Base-by-base conservation (phyloP, 495 filamentous ascomycete genomes). In the Podospora pseudocomata region DNA sequence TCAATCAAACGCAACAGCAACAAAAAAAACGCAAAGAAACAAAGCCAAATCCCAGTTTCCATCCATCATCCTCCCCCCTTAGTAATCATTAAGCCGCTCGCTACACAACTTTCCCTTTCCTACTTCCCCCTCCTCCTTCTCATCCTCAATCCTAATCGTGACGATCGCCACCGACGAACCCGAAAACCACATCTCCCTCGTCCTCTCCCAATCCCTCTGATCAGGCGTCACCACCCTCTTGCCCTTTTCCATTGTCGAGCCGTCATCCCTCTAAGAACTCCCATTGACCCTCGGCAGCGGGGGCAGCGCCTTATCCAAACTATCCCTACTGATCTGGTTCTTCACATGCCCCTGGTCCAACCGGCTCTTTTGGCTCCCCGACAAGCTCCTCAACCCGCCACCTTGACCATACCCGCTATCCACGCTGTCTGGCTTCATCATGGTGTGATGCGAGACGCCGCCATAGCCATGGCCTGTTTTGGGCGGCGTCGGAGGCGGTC, bases 251-350 rank as follows among this genome's bases (percentile, higher is more conserved):
- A 9, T 55, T 57, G 49, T 44, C 15, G 15, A 28, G 15, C 23
- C 23, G 23, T 65, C 54, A 26, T 68, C 74, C 58, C 63, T 49
- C 73, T 78, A 77, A 57, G 69, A 72, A 34, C 69, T 64, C 34
- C 58, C 57, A 27, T 68, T 65, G 4, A 64, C 9, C 28, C 66
- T 77, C 7, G 87, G 86, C 16, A 86, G 71, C 6, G 86, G 82
- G 13, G 87, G 86, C 9, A 89, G 68, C 6, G 82, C 84, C 74
- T 89, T 88, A 39, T 87, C 85, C 11, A 82, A 73, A 62, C 81
- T 80, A 27, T 82, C 79, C 5, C 81, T 76, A 65, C 81, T 77
- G 64, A 81, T 64, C 57, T 73, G 73, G 2, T 65, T 19, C n/a
- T 70, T 70, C 11, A 73, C 20, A 27, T 69, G 70, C 23, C 69